Conservation (phyloP, 208 protist species). For the Leishmania braziliensis region DNA sequence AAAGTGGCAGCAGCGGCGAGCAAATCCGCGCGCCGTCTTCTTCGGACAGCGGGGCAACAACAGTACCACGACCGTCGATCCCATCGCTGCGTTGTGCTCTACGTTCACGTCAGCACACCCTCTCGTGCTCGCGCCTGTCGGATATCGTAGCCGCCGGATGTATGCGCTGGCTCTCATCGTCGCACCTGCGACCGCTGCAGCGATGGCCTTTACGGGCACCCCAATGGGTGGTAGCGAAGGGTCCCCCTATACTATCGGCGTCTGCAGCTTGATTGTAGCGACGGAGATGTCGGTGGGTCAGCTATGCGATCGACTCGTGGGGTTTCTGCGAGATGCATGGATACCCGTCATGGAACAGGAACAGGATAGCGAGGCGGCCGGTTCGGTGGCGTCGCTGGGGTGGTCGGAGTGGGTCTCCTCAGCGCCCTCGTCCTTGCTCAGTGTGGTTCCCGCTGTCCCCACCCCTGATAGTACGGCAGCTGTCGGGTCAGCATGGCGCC, state of each 20-base stretch:
- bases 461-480: too few relatives aligned
- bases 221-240: neutral
- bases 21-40: neutral
- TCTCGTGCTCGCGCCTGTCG: conserved; percentile 43
- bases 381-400: neutral
- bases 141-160: conserved; percentile 51
- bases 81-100: conserved; percentile 18
- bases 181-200: neutral
- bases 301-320: conserved; percentile 54
- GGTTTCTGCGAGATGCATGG: conserved; percentile 9
- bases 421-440: neutral
- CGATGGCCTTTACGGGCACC: neutral
- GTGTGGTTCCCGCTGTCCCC: neutral
- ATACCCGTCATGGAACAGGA: neutral
- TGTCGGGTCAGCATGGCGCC: neutral
- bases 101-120: conserved; percentile 31
- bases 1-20: neutral
- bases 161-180: conserved; percentile 30
- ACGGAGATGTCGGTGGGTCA: conserved; percentile 65
- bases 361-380: neutral
- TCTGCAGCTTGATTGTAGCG: conserved; percentile 54
- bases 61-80: neutral
- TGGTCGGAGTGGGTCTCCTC: conserved; percentile 16
- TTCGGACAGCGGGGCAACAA: neutral
- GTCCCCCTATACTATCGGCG: conserved; percentile 11